Evolutionary conservation across 192 early-diverging fungal genomes (phyloP).

Genomic region (Entomortierella lignicola): DNA sequence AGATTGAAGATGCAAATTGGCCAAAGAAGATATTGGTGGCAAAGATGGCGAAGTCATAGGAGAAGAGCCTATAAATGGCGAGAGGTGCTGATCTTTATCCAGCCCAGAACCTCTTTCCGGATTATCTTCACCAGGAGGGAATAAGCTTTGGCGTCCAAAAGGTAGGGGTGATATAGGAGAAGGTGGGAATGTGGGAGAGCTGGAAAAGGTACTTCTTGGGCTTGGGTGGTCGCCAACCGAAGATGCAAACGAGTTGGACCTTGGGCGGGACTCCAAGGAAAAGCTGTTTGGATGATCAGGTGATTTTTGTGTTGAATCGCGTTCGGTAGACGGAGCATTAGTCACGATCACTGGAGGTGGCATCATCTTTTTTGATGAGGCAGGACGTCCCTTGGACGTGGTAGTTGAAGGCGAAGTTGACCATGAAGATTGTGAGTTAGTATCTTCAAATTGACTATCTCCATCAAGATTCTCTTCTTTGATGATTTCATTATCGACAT

Average conservation of each 20-base stretch:
- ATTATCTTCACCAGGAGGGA: slow-evolving; percentile 14
- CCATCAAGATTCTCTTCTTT: slow-evolving; percentile 15
- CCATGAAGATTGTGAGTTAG: slow-evolving; percentile 6
- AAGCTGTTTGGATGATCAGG: neutral
- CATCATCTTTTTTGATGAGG: slow-evolving; percentile 16
- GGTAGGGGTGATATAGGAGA: slow-evolving; percentile 29
- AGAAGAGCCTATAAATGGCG: slow-evolving; percentile 12
- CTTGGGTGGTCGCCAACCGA: slow-evolving; percentile 26
- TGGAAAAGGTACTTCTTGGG: slow-evolving; percentile 13
- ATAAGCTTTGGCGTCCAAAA: slow-evolving; percentile 8
- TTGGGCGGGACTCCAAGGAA: slow-evolving; percentile 33
- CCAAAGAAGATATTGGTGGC: slow-evolving; percentile 44
- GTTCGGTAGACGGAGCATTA: slow-evolving; percentile 27
- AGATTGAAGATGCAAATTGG: slow-evolving; percentile 36
- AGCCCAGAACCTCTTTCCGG: slow-evolving; percentile 1
- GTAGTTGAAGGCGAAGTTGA: neutral
- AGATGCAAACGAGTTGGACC: slow-evolving; percentile 37
- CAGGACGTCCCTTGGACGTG: slow-evolving; percentile 1
- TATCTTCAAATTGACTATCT: neutral
- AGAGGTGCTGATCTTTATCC: slow-evolving; percentile 17
- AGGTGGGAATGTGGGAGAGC: slow-evolving; percentile 31
- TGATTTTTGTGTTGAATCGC: neutral
- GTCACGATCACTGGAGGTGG: slow-evolving; percentile 50
- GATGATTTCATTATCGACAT: slow-evolving; percentile 26
- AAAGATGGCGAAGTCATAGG: slow-evolving; percentile 30